Percentiles rank a stretch among this genome's conserved stretches.
These are phyloP conservation scores for Eucalyptus caleyi DNA, from an alignment of 345 rosid genomes.

Conservation along the genomic window DNA sequence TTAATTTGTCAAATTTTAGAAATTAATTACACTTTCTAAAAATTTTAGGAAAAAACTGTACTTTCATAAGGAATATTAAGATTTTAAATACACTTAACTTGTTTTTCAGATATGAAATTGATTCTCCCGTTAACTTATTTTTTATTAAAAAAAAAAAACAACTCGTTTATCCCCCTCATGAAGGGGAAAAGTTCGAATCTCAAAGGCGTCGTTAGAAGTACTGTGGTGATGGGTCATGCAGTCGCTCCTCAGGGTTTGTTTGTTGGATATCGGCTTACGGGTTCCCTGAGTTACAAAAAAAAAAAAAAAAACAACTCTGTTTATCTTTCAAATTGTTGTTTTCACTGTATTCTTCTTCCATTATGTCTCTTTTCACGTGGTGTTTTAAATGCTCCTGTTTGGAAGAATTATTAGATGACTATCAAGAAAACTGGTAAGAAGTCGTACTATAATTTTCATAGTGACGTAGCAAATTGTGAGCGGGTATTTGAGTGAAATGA, in stretches of 20 bases:
- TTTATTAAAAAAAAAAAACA: neutral
- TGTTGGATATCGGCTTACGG: rapidly evolving
- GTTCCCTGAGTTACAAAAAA: no score
- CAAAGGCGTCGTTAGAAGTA: rapidly evolving
- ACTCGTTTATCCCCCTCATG: rapidly evolving
- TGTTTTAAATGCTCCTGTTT: neutral
- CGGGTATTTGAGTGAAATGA: neutral
- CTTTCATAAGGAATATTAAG: no score
- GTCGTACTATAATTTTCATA: neutral
- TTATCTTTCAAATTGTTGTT: neutral
- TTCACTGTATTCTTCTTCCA: neutral
- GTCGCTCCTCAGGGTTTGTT: rapidly evolving
- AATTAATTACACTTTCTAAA: no score
- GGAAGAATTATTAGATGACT: neutral
- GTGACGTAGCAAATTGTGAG: rapidly evolving
- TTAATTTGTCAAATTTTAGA: no score
- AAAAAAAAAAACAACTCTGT: neutral
- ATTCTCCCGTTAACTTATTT: rapidly evolving
- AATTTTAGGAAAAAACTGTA: rapidly evolving
- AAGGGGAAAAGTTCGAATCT: rapidly evolving
- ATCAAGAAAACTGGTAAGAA: neutral
- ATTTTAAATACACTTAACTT: no score
- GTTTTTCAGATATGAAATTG: neutral
- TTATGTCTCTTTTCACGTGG: neutral
- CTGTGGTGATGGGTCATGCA: rapidly evolving